Evolutionary conservation across 768 basidiomycete genomes (phyloP).

Genomic region (Boletus tomentosulus): DNA sequence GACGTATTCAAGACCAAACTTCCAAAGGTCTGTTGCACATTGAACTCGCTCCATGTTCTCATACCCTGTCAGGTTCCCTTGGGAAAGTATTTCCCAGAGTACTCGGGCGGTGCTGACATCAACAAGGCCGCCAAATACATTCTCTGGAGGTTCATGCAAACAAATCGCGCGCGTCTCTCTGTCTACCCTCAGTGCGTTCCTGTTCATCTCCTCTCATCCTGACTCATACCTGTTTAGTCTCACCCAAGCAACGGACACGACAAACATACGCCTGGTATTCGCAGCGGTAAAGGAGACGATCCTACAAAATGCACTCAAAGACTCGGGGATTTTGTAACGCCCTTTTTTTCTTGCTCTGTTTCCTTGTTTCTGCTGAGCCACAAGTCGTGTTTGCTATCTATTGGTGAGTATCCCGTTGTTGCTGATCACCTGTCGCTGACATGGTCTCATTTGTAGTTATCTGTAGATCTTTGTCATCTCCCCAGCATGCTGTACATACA

Average conservation of each 20-base stretch:
- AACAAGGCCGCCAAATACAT: constrained; percentile 95
- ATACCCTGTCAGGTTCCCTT: constrained; percentile 50
- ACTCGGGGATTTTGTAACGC: constrained; percentile 58
- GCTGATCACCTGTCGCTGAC: not conserved
- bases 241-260: constrained; percentile 87
- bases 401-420: constrained; percentile 13
- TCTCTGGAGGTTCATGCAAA: constrained; percentile 91
- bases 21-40: constrained; percentile 38
- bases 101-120: constrained; percentile 84
- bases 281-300: constrained; percentile 92
- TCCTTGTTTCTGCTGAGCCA: not conserved
- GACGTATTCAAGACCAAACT: constrained; percentile 75
- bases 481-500: constrained; percentile 21
- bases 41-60: not conserved
- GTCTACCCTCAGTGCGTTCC: constrained; percentile 83
- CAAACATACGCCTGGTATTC: constrained; percentile 80
- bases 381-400: constrained; percentile 23
- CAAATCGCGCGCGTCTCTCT: constrained; percentile 75
- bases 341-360: no score
- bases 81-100: constrained; percentile 82
- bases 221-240: constrained; percentile 40
- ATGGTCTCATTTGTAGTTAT: constrained; percentile 18
- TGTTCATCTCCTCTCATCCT: not conserved
- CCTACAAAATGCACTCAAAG: constrained; percentile 80
- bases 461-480: constrained; percentile 25